Percentiles rank a stretch among this genome's conserved stretches.
phyloP scores from a whole-genome alignment of 2,329 filamentous ascomycete genomes.

The Alternaria sp. region DNA sequence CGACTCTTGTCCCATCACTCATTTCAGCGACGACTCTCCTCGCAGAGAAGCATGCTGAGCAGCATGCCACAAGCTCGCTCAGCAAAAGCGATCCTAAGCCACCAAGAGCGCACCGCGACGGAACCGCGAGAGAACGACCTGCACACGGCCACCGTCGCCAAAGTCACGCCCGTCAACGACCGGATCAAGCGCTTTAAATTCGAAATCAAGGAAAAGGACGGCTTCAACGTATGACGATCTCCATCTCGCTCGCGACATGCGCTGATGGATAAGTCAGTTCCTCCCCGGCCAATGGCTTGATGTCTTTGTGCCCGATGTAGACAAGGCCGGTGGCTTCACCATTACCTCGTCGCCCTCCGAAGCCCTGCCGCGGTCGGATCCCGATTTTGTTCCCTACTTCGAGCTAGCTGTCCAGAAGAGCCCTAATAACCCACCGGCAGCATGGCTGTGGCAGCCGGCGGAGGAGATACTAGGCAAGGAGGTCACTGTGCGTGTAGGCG shows the following conservation, averaged over 20 bases:
- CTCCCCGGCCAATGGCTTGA: conserved; percentile 89
- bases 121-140: conserved; percentile 74
- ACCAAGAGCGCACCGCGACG: conserved; percentile 74
- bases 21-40: conserved; percentile 9
- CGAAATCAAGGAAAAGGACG: conserved; percentile 58
- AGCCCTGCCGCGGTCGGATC: conserved; percentile 46
- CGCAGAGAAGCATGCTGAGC: conserved; percentile 30
- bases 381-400: conserved; percentile 59
- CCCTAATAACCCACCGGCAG: conserved; percentile 72
- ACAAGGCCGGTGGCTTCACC: conserved; percentile 83
- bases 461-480: conserved; percentile 64
- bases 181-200: conserved; percentile 73
- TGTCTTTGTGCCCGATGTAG: conserved; percentile 72
- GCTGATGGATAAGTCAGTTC: conserved; percentile 59
- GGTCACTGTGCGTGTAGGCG: conserved; percentile 75
- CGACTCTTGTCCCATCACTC: conserved; percentile 20
- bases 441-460: conserved; percentile 72
- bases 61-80: conserved; percentile 42
- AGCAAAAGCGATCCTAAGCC: conserved; percentile 50
- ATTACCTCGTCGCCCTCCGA: conserved; percentile 76
- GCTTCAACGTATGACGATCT: conserved; percentile 56
- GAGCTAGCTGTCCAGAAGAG: conserved; percentile 81
- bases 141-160: conserved; percentile 66
- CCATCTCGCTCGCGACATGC: conserved; percentile 33
- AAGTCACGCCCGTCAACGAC: conserved; percentile 70